Percentiles rank a stretch among this genome's conserved stretches.
These are phyloP conservation scores for Kodamaea ohmeri DNA, from an alignment of 1,139 yeast species.

Conservation along the genomic window DNA sequence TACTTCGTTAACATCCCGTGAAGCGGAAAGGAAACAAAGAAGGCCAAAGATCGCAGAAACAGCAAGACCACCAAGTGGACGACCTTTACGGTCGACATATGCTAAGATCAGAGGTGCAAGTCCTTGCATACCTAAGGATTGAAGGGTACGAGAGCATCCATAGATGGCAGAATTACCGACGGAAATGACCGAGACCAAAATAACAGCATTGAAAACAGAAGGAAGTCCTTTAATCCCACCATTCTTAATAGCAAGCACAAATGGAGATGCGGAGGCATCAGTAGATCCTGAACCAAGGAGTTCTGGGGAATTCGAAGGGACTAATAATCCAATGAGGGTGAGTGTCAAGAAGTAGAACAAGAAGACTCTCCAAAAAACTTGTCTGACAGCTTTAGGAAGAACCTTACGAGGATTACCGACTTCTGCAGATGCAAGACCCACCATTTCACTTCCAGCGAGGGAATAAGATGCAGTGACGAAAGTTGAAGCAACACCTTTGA, in stretches of 20 bases:
- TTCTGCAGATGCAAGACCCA: constrained; percentile 85
- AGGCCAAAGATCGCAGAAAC: constrained; percentile 37
- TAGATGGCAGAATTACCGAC: constrained; percentile 47
- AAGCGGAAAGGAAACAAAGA: constrained; percentile 42
- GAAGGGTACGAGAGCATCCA: constrained; percentile 44
- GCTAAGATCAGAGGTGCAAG: constrained; percentile 36
- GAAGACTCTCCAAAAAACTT: constrained; percentile 45
- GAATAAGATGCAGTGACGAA: constrained; percentile 87
- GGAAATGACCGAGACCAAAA: constrained; percentile 40
- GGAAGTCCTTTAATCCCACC: constrained; percentile 44
- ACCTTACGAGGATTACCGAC: constrained; percentile 59
- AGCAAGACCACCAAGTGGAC: constrained; percentile 42
- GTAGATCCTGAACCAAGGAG: constrained; percentile 26
- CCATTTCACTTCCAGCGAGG: constrained; percentile 79
- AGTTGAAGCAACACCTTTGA: constrained; percentile 82
- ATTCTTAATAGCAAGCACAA: constrained; percentile 42
- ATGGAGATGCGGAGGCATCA: constrained; percentile 39
- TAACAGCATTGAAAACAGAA: constrained; percentile 43
- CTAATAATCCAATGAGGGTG: constrained; percentile 38
- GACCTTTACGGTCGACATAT: constrained; percentile 41
- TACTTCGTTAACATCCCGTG: constrained; percentile 34
- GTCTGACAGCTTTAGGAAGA: constrained; percentile 42
- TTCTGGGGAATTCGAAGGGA: constrained; percentile 31
- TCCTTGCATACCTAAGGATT: constrained; percentile 41
- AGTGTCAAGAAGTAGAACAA: constrained; percentile 41